phyloP scores from a whole-genome alignment of 1,139 yeast genomes.

The Geotrichum histeridarum region DNA sequence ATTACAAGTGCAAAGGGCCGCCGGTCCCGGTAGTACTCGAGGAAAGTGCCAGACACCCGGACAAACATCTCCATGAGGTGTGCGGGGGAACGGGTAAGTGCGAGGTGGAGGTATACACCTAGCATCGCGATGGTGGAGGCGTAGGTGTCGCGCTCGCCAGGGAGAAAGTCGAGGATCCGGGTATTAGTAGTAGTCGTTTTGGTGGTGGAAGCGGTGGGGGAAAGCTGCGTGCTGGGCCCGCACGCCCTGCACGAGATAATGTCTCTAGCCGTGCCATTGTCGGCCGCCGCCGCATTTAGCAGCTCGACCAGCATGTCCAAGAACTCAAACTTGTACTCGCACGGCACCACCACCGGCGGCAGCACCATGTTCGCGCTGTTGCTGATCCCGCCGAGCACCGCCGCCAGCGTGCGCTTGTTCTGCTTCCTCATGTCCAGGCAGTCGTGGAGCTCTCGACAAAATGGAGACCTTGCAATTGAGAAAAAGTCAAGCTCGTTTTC shows the following conservation, averaged over 20 bases:
- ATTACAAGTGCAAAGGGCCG: conserved; percentile 10
- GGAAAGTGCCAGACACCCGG: background rate
- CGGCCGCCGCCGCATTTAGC: background rate
- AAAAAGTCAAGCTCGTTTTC: background rate
- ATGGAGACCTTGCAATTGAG: background rate
- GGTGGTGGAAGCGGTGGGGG: background rate
- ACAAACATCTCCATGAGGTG: background rate
- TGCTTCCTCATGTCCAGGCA: background rate
- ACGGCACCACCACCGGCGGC: too few species aligned
- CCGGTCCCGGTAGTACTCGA: background rate
- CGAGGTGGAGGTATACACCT: background rate
- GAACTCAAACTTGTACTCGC: background rate
- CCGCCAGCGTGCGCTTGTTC: background rate
- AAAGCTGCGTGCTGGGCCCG: background rate
- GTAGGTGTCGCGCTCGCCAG: background rate
- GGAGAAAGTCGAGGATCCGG: background rate
- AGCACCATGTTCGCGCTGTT: too few species aligned
- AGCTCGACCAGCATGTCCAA: background rate
- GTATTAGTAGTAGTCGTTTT: too few species aligned
- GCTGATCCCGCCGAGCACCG: background rate
- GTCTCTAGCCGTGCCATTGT: background rate
- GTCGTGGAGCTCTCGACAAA: background rate
- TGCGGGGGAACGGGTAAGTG: background rate
- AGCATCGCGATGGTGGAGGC: background rate
- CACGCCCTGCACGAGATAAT: background rate